Base-by-base conservation (phyloP, 176 grass and related monocot species). In the Lolium rigidum region DNA sequence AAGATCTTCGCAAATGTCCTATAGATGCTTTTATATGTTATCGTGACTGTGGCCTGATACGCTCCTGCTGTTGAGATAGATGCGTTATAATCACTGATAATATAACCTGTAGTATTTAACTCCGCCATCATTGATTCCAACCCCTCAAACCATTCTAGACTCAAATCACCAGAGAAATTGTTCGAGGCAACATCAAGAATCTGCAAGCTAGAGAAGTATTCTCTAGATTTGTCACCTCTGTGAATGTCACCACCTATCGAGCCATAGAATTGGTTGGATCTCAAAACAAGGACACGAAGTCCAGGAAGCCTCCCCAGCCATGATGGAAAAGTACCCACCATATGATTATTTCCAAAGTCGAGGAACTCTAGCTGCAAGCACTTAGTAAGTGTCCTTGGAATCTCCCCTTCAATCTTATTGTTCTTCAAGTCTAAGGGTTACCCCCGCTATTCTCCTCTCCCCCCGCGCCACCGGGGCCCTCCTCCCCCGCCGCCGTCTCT, bases 261-360 rank as follows among this genome's bases (percentile, higher is more conserved):
- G 12, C 89, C 63, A 64, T 87, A 18, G 8, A 87, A 46, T 14
- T 10, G 7, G 52, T 91, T 87, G 9, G 79, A 91, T 71, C 85
- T 87, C 5, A 91, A 3, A 5, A 79, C 31, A 35, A 35, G 31
- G 31, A 35, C 31, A 35, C 31, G 31, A 35, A 35, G 31, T 35
- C 31, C 31, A 35, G 31, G 31, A 35, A 35, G 2, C 31, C 31
- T 35, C 31, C 31, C 31, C 31, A 35, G 31, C 31, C 31, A 35
- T 35, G 31, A 35, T 35, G 31, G 31, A 35, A 35, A 35, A 35
- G 31, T 2, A 35, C 31, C 31, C 2, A 35, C 31, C 31, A 35
- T 35, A 35, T 35, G 31, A 35, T 35, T 35, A 35, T 35, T 35
- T 35, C 31, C 31, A 35, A 35, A 35, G 31, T 35, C 31, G 31